Conservation (phyloP, 106 monocot species). For the Alisma plantagoaquatica region DNA sequence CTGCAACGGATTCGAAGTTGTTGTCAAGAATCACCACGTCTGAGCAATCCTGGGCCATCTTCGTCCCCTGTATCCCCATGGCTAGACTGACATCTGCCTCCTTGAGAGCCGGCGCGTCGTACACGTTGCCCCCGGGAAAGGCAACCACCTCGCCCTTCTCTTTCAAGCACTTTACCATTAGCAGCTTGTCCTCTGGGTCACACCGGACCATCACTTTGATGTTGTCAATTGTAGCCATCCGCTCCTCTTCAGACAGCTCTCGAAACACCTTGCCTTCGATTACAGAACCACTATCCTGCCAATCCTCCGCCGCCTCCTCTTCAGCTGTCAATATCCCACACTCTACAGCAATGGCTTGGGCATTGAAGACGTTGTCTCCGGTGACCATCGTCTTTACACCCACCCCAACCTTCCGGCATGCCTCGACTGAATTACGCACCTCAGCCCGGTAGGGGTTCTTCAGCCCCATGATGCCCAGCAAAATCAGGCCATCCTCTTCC, state of each 20-base stretch:
- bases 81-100: slow-evolving; percentile 41
- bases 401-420: slow-evolving; percentile 50
- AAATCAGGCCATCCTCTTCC: slow-evolving; percentile 6
- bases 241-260: no score
- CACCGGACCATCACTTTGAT: no score
- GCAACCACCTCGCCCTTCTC: not conserved
- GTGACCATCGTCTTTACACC: slow-evolving; percentile 13
- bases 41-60: slow-evolving; percentile 46
- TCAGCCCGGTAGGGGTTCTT: slow-evolving; percentile 82
- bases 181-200: not conserved
- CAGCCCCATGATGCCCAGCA: slow-evolving; percentile 13
- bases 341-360: slow-evolving; percentile 9
- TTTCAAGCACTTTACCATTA: not conserved
- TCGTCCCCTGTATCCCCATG: slow-evolving; percentile 45
- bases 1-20: slow-evolving; percentile 32
- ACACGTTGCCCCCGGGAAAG: not conserved
- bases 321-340: slow-evolving; percentile 5
- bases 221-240: no score
- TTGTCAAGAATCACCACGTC: slow-evolving; percentile 38
- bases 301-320: not conserved
- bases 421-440: slow-evolving; percentile 44
- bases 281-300: no score
- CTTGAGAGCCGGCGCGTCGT: slow-evolving; percentile 27
- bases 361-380: slow-evolving; percentile 12
- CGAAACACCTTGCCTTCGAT: slow-evolving; percentile 23